These are phyloP conservation scores for Pseudoscleropodium purum DNA, from an alignment of 225 moss, liverwort and hornwort genomes.

Conservation along the genomic window DNA sequence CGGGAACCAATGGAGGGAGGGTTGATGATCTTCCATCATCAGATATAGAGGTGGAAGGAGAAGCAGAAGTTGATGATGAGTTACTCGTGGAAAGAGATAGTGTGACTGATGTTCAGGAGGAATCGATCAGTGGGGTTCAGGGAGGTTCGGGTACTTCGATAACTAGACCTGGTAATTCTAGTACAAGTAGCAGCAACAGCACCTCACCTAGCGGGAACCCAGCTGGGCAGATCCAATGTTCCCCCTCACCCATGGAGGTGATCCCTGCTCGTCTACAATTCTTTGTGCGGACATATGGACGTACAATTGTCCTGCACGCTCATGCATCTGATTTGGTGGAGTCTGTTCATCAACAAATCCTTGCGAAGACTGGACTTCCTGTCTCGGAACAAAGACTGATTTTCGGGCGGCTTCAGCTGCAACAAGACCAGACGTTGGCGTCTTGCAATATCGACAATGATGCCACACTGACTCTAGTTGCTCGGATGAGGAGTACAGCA, in stretches of 20 bases:
- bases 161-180: conserved; percentile 20
- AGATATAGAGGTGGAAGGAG: conserved; percentile 47
- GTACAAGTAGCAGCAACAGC: conserved; percentile 25
- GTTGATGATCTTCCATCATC: conserved; percentile 24
- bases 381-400: conserved; percentile 85
- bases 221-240: conserved; percentile 19
- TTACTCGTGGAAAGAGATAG: conserved; percentile 46
- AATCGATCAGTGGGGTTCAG: conserved; percentile 32
- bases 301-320: conserved; percentile 76
- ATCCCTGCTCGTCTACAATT: conserved; percentile 68
- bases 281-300: conserved; percentile 75
- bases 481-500: conserved; percentile 94
- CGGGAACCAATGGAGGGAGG: conserved; percentile 12
- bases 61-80: conserved; percentile 30
- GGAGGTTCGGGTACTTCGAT: conserved; percentile 10
- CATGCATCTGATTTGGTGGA: conserved; percentile 72
- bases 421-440: conserved; percentile 85
- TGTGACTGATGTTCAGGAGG: conserved; percentile 35
- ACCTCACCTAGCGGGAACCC: conserved; percentile 16
- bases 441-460: conserved; percentile 68
- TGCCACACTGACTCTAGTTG: conserved; percentile 80
- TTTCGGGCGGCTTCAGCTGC: conserved; percentile 85
- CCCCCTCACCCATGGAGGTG: conserved; percentile 24
- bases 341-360: conserved; percentile 87
- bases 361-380: conserved; percentile 78